Conservation (phyloP, 176 grass and related monocot genomes). For the Hordeum marinum region DNA sequence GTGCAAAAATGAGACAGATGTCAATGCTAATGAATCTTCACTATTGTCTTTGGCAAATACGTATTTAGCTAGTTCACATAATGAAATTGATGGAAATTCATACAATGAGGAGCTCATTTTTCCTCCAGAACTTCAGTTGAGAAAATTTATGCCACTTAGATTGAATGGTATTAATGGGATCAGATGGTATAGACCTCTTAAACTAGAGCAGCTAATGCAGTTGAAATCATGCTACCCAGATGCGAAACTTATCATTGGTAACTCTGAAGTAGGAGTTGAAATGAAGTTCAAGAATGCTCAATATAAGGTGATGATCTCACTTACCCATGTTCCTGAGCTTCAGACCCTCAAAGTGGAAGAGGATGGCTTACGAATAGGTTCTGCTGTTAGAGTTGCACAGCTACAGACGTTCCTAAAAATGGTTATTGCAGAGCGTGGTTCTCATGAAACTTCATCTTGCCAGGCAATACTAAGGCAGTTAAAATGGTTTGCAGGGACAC, state of each 20-base stretch:
- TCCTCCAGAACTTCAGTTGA: constrained; percentile 78
- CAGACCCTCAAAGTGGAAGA: constrained; percentile 54
- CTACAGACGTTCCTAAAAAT: constrained; percentile 67
- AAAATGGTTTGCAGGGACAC: constrained; percentile 96
- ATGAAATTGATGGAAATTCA: constrained; percentile 74
- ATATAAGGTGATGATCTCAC: constrained; percentile 62
- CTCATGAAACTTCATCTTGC: constrained; percentile 71
- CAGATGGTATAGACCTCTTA: constrained; percentile 82
- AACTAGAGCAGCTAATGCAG: constrained; percentile 57
- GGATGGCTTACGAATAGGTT: constrained; percentile 76
- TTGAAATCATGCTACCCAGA: constrained; percentile 67
- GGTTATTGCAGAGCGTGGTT: constrained; percentile 39
- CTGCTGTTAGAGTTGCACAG: constrained; percentile 65
- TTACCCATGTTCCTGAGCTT: constrained; percentile 84
- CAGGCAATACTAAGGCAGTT: constrained; percentile 71
- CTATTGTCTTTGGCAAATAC: constrained; percentile 31
- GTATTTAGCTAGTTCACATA: constrained; percentile 56
- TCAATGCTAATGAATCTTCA: constrained; percentile 12
- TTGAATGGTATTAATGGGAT: constrained; percentile 68
- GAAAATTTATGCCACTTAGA: constrained; percentile 50
- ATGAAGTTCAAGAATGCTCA: constrained; percentile 84
- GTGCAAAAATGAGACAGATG: constrained; percentile 36
- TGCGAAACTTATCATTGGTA: constrained; percentile 81
- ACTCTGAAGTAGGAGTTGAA: constrained; percentile 88
- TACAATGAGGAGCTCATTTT: constrained; percentile 92